Percentiles rank a stretch among this genome's conserved stretches.
These are phyloP conservation scores for Colletotrichum higginsianum DNA, from an alignment of 2,329 filamentous ascomycete genomes.

Conservation along the genomic window DNA sequence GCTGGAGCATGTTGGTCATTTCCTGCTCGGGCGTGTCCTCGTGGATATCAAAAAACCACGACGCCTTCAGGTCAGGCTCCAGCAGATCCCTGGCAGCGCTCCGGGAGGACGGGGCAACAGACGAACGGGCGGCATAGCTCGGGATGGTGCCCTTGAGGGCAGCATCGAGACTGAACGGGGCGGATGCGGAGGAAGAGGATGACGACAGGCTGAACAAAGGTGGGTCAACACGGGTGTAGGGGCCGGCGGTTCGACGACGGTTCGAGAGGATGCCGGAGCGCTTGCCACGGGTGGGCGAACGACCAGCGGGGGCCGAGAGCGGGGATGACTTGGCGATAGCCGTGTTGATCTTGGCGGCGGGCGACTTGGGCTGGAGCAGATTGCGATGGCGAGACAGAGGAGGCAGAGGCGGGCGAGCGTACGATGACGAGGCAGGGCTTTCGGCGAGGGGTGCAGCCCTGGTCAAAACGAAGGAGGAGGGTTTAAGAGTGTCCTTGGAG, in stretches of 20 bases:
- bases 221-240: conserved; percentile 79
- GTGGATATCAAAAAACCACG: conserved; percentile 95
- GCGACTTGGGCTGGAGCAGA: conserved; percentile 68
- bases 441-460: conserved; percentile 55
- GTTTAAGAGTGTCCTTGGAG: conserved; percentile 65
- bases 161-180: conserved; percentile 88
- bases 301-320: conserved; percentile 80
- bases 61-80: conserved; percentile 69
- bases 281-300: conserved; percentile 82
- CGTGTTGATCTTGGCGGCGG: conserved; percentile 62
- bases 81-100: conserved; percentile 49
- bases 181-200: conserved; percentile 56
- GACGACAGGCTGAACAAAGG: conserved; percentile 69
- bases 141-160: conserved; percentile 84
- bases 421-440: conserved; percentile 13
- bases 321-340: conserved; percentile 65
- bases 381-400: conserved; percentile 56
- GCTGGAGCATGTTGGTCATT: conserved; percentile 92
- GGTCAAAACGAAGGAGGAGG: conserved; percentile 61
- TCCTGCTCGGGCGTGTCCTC: conserved; percentile 93
- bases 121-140: conserved; percentile 66
- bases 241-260: conserved; percentile 75
- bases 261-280: conserved; percentile 77
- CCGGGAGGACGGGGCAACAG: conserved; percentile 48
- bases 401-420: conserved; percentile 34